Percentiles rank a stretch among this genome's conserved stretches.
Conservation (phyloP, 148 eudicot species). For the Chenopodium suecicum region DNA sequence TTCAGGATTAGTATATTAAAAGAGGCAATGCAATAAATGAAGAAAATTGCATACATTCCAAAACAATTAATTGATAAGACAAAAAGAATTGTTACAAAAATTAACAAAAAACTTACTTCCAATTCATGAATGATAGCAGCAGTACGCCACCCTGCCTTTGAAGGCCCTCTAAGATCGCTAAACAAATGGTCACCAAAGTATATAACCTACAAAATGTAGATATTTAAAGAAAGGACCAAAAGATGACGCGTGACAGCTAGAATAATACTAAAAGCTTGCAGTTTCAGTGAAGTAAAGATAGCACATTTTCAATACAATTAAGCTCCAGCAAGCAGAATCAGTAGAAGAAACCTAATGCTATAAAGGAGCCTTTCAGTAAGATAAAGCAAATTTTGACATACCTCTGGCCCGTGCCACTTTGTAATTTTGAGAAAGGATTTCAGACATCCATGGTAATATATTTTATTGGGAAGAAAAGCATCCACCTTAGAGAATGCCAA, state of each 20-base stretch:
- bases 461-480: slow-evolving; percentile 65
- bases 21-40: not conserved
- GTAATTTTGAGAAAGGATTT: slow-evolving; percentile 88
- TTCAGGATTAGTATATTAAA: not conserved
- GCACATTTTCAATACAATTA: not conserved
- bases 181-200: slow-evolving; percentile 98
- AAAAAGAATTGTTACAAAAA: not conserved
- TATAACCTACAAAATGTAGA: slow-evolving; percentile 59
- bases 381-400: slow-evolving; percentile 20
- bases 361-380: not conserved
- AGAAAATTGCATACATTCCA: not conserved
- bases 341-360: not conserved
- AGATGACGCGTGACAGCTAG: slow-evolving; percentile 8
- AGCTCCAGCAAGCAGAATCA: slow-evolving; percentile 6
- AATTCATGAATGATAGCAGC: slow-evolving; percentile 94
- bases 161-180: slow-evolving; percentile 96
- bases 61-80: not conserved
- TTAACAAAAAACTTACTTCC: slow-evolving; percentile 50
- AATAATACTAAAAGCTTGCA: slow-evolving; percentile 7
- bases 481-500: slow-evolving; percentile 93
- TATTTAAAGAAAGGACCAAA: slow-evolving; percentile 4
- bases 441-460: slow-evolving; percentile 96
- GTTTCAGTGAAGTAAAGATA: not conserved
- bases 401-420: slow-evolving; percentile 99
- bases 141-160: slow-evolving; percentile 98